These are phyloP conservation scores for Exophiala phaeomuriformis DNA, from an alignment of 2,329 filamentous ascomycete genomes.

Conservation along the genomic window DNA sequence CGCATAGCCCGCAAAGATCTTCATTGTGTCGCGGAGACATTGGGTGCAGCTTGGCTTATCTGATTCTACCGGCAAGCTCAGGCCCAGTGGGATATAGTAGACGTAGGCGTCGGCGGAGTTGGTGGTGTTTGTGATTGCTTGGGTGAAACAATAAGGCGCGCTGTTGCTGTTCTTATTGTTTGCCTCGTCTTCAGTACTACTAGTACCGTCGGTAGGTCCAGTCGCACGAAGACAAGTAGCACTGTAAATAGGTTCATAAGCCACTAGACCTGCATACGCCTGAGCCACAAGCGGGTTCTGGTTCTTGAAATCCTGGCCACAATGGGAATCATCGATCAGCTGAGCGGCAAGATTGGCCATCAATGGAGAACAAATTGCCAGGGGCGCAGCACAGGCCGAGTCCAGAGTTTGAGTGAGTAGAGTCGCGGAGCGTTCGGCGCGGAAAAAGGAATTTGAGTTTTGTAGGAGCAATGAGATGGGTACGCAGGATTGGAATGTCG, in stretches of 20 bases:
- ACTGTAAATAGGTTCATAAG: conserved; percentile 71
- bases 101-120: conserved; percentile 67
- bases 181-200: too few species aligned
- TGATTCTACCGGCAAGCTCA: conserved; percentile 53
- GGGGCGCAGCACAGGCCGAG: conserved; percentile 63
- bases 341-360: conserved; percentile 59
- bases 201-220: too few species aligned
- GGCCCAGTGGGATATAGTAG: conserved; percentile 79
- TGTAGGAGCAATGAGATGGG: conserved; percentile 78
- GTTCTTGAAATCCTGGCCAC: conserved; percentile 60
- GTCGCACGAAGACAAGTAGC: conserved; percentile 65
- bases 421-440: conserved; percentile 62
- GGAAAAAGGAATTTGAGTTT: conserved; percentile 80
- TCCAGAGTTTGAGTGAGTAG: conserved; percentile 72
- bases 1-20: conserved; percentile 64
- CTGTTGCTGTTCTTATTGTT: conserved; percentile 51
- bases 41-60: conserved; percentile 65
- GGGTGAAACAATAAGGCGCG: conserved; percentile 63
- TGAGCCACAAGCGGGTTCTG: conserved; percentile 64
- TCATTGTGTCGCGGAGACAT: conserved; percentile 76
- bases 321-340: conserved; percentile 57
- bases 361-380: conserved; percentile 56
- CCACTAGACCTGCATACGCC: conserved; percentile 66
- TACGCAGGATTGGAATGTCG: conserved; percentile 65
- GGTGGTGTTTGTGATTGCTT: conserved; percentile 69